phyloP scores from a whole-genome alignment of 805 yeast species.

The Saccharomyces kudriavzevii region DNA sequence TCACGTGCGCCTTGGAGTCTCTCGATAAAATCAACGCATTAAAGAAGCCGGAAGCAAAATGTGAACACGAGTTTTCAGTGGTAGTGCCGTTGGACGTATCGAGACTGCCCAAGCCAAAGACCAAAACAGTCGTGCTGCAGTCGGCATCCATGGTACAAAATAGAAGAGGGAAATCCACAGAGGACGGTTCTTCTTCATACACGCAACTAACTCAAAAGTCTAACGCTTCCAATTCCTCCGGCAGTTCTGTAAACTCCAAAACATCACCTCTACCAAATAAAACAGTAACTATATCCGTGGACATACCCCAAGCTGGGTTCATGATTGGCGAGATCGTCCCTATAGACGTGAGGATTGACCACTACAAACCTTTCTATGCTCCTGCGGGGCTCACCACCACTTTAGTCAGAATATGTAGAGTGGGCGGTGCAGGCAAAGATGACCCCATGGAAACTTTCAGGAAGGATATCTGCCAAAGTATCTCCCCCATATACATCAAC shows the following conservation, averaged over 20 bases:
- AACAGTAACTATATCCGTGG: constrained; percentile 37
- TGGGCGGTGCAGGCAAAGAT: constrained; percentile 51
- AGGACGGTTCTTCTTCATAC: constrained; percentile 18
- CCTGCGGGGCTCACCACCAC: constrained; percentile 72
- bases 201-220: constrained; percentile 22
- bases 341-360: constrained; percentile 56
- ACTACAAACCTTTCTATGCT: constrained; percentile 61
- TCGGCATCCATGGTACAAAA: constrained; percentile 32
- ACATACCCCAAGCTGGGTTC: constrained; percentile 57
- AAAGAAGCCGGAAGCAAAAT: constrained; percentile 30
- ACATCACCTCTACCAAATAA: constrained; percentile 4
- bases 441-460: constrained; percentile 50
- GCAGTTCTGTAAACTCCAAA: background rate
- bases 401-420: constrained; percentile 68
- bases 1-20: constrained; percentile 28
- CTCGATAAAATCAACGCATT: constrained; percentile 4
- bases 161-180: constrained; percentile 4
- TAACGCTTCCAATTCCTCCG: constrained; percentile 11
- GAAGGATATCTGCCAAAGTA: constrained; percentile 72
- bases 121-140: constrained; percentile 55
- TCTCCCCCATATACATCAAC: constrained; percentile 73
- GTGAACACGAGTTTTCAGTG: constrained; percentile 52
- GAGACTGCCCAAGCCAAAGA: constrained; percentile 54
- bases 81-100: constrained; percentile 71
- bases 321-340: constrained; percentile 75